Conservation (phyloP, 805 yeast species). For the Barnettozyma pratensis region DNA sequence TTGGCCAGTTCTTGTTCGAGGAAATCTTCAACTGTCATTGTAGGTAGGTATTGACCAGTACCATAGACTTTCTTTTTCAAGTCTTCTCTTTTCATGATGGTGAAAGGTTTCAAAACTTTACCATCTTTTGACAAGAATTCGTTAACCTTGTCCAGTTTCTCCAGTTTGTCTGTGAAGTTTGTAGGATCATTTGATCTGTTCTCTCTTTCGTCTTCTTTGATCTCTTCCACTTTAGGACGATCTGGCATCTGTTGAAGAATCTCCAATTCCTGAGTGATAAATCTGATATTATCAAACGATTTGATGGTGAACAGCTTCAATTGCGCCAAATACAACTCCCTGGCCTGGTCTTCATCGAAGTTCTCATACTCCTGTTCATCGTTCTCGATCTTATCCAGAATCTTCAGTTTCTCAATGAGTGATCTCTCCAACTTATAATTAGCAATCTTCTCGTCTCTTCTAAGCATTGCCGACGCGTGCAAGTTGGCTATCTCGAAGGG, state of each 20-base stretch:
- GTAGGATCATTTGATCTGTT: conserved; percentile 27
- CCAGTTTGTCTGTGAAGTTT: conserved; percentile 63
- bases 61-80: conserved; percentile 69
- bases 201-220: conserved; percentile 16
- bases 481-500: conserved; percentile 30
- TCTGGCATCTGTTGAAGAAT: conserved; percentile 47
- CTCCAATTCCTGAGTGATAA: conserved; percentile 58
- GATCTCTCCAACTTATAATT: conserved; percentile 57
- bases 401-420: conserved; percentile 38
- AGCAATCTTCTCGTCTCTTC: conserved; percentile 70
- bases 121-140: conserved; percentile 68
- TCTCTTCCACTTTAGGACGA: conserved; percentile 18
- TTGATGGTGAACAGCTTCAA: conserved; percentile 46
- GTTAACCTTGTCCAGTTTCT: conserved; percentile 32
- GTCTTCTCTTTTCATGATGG: conserved; percentile 58
- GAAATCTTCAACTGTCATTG: conserved; percentile 91
- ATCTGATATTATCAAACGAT: conserved; percentile 53
- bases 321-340: conserved; percentile 53
- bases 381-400: conserved; percentile 32
- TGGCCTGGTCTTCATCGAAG: conserved; percentile 61
- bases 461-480: conserved; percentile 34
- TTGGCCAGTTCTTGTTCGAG: conserved; percentile 79
- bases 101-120: conserved; percentile 78
- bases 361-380: conserved; percentile 28
- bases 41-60: conserved; percentile 88